Evolutionary conservation across 768 basidiomycete species (phyloP).

Genomic region (Termitomyces sp.): DNA sequence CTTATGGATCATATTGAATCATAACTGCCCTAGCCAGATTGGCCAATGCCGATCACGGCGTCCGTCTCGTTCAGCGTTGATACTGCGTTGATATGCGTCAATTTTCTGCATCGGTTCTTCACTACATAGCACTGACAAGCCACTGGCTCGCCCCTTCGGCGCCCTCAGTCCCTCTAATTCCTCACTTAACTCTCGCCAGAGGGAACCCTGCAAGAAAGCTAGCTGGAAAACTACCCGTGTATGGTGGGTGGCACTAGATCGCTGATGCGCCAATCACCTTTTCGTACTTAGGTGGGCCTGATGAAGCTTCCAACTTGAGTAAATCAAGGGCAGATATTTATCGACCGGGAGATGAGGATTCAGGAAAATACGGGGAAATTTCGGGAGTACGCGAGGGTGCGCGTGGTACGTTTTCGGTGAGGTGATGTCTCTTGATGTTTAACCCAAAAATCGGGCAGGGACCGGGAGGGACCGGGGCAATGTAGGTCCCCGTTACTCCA

Average conservation of each 20-base stretch:
- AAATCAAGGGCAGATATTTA: not conserved
- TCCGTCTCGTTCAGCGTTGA: too few relatives aligned
- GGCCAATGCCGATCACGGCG: too few relatives aligned
- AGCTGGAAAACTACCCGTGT: not conserved
- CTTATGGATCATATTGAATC: too few relatives aligned
- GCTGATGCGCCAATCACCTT: not conserved
- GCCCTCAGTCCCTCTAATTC: too few relatives aligned
- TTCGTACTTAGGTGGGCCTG: too few relatives aligned
- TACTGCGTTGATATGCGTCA: too few relatives aligned
- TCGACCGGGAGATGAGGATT: not conserved
- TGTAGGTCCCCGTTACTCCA: conserved; percentile 4
- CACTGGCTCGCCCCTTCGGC: too few relatives aligned
- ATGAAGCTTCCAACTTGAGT: not conserved
- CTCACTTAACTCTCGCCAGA: too few relatives aligned
- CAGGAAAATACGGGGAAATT: conserved; percentile 12
- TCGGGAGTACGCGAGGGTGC: conserved; percentile 12
- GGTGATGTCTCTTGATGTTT: not conserved
- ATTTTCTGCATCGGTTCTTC: too few relatives aligned
- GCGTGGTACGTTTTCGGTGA: conserved; percentile 12
- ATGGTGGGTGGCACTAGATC: not conserved
- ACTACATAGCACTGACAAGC: too few relatives aligned
- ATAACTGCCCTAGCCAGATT: too few relatives aligned
- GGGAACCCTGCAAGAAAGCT: not conserved
- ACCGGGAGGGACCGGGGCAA: not conserved
- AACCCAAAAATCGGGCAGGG: conserved; percentile 5